A percentile compares a stretch with the other conserved stretches of the same genome.
Evolutionary conservation across 163 green algal species (phyloP).

Genomic region (Chlorella variabilis): DNA sequence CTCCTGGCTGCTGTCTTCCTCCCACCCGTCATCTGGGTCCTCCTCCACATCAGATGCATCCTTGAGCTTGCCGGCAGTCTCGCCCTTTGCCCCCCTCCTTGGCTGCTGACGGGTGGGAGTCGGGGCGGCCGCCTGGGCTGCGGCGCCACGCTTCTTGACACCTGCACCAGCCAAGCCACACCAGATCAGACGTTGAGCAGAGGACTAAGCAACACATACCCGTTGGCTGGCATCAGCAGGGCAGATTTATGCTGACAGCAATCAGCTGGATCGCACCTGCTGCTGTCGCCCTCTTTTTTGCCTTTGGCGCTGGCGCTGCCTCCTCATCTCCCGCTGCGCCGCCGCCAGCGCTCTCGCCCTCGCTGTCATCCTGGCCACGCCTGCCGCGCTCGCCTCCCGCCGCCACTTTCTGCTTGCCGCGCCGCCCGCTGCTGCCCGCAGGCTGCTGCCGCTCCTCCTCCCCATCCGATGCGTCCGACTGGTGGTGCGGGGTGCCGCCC

Average conservation of each 20-base stretch:
- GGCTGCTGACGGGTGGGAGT: conserved; percentile 28
- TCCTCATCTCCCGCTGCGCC: neutral
- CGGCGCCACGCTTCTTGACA: neutral
- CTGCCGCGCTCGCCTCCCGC: neutral
- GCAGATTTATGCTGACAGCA: too few species aligned
- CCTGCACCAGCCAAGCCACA: neutral
- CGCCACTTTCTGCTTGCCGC: conserved; percentile 6
- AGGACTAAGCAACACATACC: too few species aligned
- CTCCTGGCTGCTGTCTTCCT: conserved; percentile 17
- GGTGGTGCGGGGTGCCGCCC: neutral
- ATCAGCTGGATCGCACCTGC: neutral
- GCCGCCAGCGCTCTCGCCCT: neutral
- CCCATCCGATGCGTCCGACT: neutral
- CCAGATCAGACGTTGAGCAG: too few species aligned
- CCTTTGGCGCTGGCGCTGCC: neutral
- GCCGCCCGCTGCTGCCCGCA: neutral
- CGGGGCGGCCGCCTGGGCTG: neutral
- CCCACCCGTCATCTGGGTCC: neutral
- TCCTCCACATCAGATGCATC: neutral
- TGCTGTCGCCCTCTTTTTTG: neutral
- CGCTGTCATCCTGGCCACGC: neutral
- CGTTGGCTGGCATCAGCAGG: too few species aligned
- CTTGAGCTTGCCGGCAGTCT: conserved; percentile 9
- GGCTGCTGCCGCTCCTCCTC: neutral
- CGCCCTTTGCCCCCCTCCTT: conserved; percentile 12